Conservation (phyloP, 768 basidiomycete species). For the Panaeolus papilionaceus region DNA sequence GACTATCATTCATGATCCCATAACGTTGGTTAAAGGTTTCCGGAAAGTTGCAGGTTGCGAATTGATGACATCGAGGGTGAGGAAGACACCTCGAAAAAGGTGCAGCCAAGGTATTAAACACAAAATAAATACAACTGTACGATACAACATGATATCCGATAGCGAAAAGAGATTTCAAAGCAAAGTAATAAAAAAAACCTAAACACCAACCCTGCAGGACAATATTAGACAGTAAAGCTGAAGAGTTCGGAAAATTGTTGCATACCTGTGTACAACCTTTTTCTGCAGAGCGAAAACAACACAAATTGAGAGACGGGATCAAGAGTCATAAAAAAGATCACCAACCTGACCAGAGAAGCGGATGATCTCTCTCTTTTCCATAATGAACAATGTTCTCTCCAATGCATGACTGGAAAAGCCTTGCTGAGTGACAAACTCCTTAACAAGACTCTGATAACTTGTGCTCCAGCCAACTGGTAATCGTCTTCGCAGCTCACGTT, state of each 20-base stretch:
- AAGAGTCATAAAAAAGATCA: slow-evolving; percentile 15
- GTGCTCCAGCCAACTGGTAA: slow-evolving; percentile 97
- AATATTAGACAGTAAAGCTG: neutral
- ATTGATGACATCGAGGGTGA: neutral
- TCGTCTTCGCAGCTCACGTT: slow-evolving; percentile 82
- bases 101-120: neutral
- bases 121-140: slow-evolving; percentile 9
- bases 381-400: slow-evolving; percentile 86
- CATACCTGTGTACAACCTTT: slow-evolving; percentile 51
- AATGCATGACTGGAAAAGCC: slow-evolving; percentile 90
- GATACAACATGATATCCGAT: slow-evolving; percentile 7
- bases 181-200: neutral
- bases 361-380: slow-evolving; percentile 97
- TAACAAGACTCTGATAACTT: slow-evolving; percentile 90
- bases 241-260: neutral
- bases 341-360: slow-evolving; percentile 80
- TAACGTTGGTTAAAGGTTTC: neutral
- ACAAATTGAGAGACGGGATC: neutral
- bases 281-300: slow-evolving; percentile 36
- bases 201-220: slow-evolving; percentile 4
- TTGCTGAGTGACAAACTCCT: slow-evolving; percentile 94
- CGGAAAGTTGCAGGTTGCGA: neutral
- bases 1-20: neutral
- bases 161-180: slow-evolving; percentile 1
- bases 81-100: too few relatives aligned